Evolutionary conservation across 768 basidiomycete species (phyloP).

Genomic region (Suillus brevipes): DNA sequence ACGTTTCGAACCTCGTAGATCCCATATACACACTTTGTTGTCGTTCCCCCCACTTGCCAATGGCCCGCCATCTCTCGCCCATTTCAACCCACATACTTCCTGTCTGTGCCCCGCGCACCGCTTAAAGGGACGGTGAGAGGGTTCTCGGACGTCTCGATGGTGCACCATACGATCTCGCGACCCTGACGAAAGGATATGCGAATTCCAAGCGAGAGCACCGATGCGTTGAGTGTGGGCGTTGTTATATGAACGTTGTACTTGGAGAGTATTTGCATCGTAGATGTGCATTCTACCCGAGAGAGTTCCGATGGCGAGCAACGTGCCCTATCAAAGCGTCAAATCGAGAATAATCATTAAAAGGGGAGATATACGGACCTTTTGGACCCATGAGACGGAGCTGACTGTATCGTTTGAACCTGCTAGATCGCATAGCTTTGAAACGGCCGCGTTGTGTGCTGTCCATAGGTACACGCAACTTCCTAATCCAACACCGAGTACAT

Average conservation of each 20-base stretch:
- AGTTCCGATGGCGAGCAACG: slow-evolving; percentile 91
- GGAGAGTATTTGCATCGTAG: slow-evolving; percentile 83
- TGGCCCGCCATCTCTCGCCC: slow-evolving; percentile 56
- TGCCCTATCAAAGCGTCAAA: slow-evolving; percentile 47
- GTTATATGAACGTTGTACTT: slow-evolving; percentile 77
- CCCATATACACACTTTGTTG: slow-evolving; percentile 99
- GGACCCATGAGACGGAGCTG: slow-evolving; percentile 92
- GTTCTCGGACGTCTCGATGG: slow-evolving; percentile 88
- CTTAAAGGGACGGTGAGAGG: slow-evolving; percentile 63
- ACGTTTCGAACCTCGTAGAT: slow-evolving; percentile 65
- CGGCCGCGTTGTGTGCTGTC: slow-evolving; percentile 92
- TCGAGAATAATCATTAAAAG: neutral
- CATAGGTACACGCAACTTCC: slow-evolving; percentile 94
- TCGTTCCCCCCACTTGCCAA: slow-evolving; percentile 97
- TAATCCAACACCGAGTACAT: slow-evolving; percentile 85
- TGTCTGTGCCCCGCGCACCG: slow-evolving; percentile 78
- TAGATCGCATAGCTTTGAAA: slow-evolving; percentile 90
- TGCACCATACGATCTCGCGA: slow-evolving; percentile 89
- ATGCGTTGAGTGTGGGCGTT: slow-evolving; percentile 87
- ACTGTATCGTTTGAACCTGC: slow-evolving; percentile 63
- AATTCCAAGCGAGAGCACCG: slow-evolving; percentile 94
- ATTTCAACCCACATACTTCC: slow-evolving; percentile 94
- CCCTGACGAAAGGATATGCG: slow-evolving; percentile 83
- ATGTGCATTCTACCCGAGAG: slow-evolving; percentile 87
- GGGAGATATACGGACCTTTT: slow-evolving; percentile 45